Base-by-base conservation (phyloP, 2,329 filamentous ascomycete genomes). In the Nemania sp. region DNA sequence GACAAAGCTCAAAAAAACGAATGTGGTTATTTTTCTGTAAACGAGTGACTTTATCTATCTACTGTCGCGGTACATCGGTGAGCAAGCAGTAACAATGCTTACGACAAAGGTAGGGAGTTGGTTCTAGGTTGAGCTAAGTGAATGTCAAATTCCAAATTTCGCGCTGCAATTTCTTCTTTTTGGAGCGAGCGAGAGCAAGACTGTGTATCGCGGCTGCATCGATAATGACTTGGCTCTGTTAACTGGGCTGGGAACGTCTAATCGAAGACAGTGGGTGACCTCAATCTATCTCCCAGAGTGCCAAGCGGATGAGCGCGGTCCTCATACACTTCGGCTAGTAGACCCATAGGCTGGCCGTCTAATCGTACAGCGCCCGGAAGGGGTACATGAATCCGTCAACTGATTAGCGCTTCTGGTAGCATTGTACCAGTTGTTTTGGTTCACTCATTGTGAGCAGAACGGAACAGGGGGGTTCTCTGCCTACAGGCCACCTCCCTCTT, bases 101-200 rank as follows among this genome's bases (percentile, higher is more conserved):
- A 14, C 9, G 40, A 17, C 28, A 9, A 36, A 17, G 20, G 40
- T 45, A 31, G 24, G 41, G 19, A 20, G n/a, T n/a, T n/a, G n/a
- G n/a, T n/a, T n/a, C n/a, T 42, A 22, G 15, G 33, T 45, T 44
- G 24, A 22, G 19, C 30, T 36, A 7, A 5, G 34, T 28, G 26
- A 39, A 53, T 48, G 22, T 41, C 34, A 44, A 43, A 33, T 39
- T 15, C 43, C 20, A 39, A 40, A 56, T 41, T 49, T 30, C 53
- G 40, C 34, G 41, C 36, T 47, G 53, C 39, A 49, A 31, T 34
- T 34, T 17, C 28, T 31, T 9, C 28, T 31, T 31, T 19, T n/a
- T 6, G 23, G 42, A 34, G 43, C 36, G 37, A 42, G 49, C 19
- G 49, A 52, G n/a, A 15, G 36, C n/a, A 20, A 17, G 20, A 14